Evolutionary conservation across 1,284 basidiomycete species (phyloP).

Genomic region (Stygiomarasmius scandens): DNA sequence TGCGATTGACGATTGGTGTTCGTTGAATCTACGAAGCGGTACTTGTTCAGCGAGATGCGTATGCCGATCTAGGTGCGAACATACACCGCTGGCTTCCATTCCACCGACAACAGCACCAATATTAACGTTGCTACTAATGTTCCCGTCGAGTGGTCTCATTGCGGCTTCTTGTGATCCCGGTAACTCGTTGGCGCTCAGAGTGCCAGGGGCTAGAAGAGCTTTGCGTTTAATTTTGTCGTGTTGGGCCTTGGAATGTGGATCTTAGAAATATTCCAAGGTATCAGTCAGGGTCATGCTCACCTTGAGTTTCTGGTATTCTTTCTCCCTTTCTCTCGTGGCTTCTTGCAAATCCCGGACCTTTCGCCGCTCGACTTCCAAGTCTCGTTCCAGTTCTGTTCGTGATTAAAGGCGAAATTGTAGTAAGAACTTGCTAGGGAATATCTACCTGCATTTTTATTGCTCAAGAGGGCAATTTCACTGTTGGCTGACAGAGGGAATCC

Average conservation of each 20-base stretch:
- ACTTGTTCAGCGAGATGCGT: neutral
- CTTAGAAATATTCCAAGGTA: constrained; percentile 2
- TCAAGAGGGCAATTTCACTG: constrained; percentile 71
- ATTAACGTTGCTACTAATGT: constrained; percentile 37
- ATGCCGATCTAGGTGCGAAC: constrained; percentile 10
- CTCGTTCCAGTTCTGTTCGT: constrained; percentile 73
- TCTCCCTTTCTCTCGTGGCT: constrained; percentile 71
- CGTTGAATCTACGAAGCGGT: constrained; percentile 62
- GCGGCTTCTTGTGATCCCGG: constrained; percentile 14
- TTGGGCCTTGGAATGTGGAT: constrained; percentile 47
- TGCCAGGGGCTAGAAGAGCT: constrained; percentile 59
- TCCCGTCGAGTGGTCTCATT: constrained; percentile 22
- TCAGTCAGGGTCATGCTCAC: constrained; percentile 33
- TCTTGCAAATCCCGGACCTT: constrained; percentile 76
- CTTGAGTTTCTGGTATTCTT: constrained; percentile 86
- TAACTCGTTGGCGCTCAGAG: constrained; percentile 21
- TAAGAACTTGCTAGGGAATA: neutral
- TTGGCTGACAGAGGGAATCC: constrained; percentile 53
- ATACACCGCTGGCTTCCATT: constrained; percentile 72
- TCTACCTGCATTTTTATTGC: constrained; percentile 65
- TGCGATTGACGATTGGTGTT: constrained; percentile 65
- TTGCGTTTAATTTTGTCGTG: constrained; percentile 80
- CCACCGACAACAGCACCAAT: constrained; percentile 62
- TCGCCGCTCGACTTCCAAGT: constrained; percentile 76
- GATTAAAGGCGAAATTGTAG: too few species aligned